Percentiles rank a stretch among this genome's conserved stretches.
These are phyloP conservation scores for Boehmeria nivea DNA, from an alignment of 306 rosid genomes.

Conservation along the genomic window DNA sequence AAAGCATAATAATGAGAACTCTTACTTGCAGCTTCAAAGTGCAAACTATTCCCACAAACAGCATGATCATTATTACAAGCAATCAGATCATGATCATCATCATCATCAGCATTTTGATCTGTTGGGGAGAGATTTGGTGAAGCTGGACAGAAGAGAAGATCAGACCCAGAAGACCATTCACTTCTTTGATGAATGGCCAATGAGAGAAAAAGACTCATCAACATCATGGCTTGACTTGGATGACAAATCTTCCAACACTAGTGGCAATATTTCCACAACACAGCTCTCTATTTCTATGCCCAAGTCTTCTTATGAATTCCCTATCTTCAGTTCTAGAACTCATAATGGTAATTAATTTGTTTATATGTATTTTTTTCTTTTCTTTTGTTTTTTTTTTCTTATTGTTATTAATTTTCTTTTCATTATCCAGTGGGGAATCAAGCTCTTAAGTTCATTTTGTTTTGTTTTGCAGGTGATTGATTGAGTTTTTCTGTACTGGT, in stretches of 20 bases:
- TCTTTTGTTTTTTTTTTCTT: background rate
- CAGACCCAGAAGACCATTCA: conserved; percentile 68
- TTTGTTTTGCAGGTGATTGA: conserved; percentile 39
- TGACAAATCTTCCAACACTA: conserved; percentile 52
- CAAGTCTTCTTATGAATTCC: conserved; percentile 56
- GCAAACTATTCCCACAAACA: background rate
- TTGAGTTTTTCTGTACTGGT: conserved; percentile 40
- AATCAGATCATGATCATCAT: conserved; percentile 26
- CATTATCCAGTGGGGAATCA: conserved; percentile 14
- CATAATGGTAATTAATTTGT: conserved; percentile 32
- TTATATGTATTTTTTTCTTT: background rate
- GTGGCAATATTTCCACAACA: conserved; percentile 55
- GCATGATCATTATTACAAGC: conserved; percentile 16
- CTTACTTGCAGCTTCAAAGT: conserved; percentile 70
- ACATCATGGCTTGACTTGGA: conserved; percentile 76
- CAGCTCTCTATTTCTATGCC: conserved; percentile 88
- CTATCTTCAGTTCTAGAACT: conserved; percentile 50
- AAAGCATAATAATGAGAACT: conserved; percentile 53
- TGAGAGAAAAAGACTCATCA: conserved; percentile 43
- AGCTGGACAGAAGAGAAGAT: conserved; percentile 46
- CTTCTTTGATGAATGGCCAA: conserved; percentile 93
- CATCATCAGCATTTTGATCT: conserved; percentile 29
- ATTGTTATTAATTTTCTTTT: background rate
- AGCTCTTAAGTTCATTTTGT: conserved; percentile 5
- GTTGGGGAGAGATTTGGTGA: background rate